A percentile compares a stretch with the other conserved stretches of the same genome.
Evolutionary conservation across 2,329 filamentous ascomycete species (phyloP).

Genomic region (Raffaelea ambrosiae): DNA sequence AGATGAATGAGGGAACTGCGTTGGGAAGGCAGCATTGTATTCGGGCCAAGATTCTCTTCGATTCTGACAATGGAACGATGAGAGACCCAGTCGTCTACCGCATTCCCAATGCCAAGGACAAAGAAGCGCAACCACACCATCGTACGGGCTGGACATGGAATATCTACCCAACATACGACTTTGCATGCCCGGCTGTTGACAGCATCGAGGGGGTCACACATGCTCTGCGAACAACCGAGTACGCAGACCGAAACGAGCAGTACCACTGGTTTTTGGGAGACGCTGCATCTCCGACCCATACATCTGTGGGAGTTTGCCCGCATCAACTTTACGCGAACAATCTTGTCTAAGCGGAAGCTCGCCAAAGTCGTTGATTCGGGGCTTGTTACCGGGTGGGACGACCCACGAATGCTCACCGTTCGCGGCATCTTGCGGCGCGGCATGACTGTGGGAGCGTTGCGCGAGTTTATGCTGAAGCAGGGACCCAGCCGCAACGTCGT

Average conservation of each 20-base stretch:
- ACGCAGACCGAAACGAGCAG: constrained; percentile 75
- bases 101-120: no score
- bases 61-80: no score
- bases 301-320: constrained; percentile 79
- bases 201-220: no score
- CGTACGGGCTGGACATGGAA: no score
- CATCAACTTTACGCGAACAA: constrained; percentile 74
- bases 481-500: constrained; percentile 76
- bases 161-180: no score
- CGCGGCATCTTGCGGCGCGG: constrained; percentile 69
- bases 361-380: constrained; percentile 64
- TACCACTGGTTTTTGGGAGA: constrained; percentile 79
- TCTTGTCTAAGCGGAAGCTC: constrained; percentile 77
- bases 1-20: no score
- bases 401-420: constrained; percentile 70
- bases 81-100: no score
- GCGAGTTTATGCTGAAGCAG: constrained; percentile 76
- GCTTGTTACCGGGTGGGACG: constrained; percentile 36
- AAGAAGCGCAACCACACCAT: no score
- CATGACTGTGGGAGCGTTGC: constrained; percentile 69
- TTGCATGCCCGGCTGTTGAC: no score
- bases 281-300: constrained; percentile 63
- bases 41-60: no score
- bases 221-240: constrained; percentile 71
- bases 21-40: no score